These are phyloP conservation scores for Aspergillus ostianus DNA, from an alignment of 495 filamentous ascomycete genomes.

Conservation along the genomic window DNA sequence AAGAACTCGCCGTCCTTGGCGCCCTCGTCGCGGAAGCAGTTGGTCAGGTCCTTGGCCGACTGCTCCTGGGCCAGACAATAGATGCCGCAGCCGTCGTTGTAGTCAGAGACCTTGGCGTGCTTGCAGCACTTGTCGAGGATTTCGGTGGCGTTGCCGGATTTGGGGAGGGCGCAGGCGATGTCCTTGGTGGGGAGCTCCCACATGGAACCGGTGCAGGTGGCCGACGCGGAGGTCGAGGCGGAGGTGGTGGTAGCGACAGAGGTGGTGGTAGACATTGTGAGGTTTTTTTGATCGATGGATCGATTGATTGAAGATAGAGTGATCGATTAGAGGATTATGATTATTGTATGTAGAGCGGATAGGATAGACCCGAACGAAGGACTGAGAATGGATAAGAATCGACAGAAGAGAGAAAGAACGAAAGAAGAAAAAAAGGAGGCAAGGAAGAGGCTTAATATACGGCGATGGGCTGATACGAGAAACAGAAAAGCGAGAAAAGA, in stretches of 20 bases:
- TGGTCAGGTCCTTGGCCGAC: slow-evolving; percentile 29
- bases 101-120: slow-evolving; percentile 36
- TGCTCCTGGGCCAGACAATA: slow-evolving; percentile 52
- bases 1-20: slow-evolving; percentile 33
- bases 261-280: slow-evolving; percentile 23
- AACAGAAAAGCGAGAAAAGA: neutral
- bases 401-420: neutral
- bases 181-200: slow-evolving; percentile 45
- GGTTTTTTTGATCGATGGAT: slow-evolving; percentile 5
- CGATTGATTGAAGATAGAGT: too few species aligned
- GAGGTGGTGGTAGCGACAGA: slow-evolving; percentile 25
- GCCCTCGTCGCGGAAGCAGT: slow-evolving; percentile 37
- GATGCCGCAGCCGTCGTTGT: slow-evolving; percentile 46
- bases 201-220: slow-evolving; percentile 29
- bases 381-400: neutral
- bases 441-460: neutral
- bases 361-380: slow-evolving; percentile 27
- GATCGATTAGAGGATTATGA: neutral
- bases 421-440: neutral
- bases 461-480: neutral
- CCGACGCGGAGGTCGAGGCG: slow-evolving; percentile 22
- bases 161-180: slow-evolving; percentile 41
- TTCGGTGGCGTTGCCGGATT: slow-evolving; percentile 35
- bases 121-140: slow-evolving; percentile 48
- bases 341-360: slow-evolving; percentile 4